These are phyloP conservation scores for Annulohypoxylon moriforme DNA, from an alignment of 495 filamentous ascomycete species.

Conservation along the genomic window DNA sequence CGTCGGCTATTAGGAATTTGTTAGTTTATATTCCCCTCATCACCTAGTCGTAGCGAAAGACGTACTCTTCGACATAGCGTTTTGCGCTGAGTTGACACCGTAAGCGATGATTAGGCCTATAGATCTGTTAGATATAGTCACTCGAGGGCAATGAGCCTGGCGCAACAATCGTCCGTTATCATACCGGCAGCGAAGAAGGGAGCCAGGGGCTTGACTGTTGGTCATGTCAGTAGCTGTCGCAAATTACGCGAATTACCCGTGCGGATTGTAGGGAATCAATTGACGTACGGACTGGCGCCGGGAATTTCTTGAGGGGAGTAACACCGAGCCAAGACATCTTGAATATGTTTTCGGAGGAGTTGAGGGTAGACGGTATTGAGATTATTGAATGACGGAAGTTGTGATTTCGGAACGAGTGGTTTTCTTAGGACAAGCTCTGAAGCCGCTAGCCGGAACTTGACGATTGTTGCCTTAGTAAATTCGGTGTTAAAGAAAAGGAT, in stretches of 20 bases:
- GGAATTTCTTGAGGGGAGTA: conserved; percentile 84
- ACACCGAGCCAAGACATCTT: conserved; percentile 81
- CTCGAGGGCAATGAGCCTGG: background rate
- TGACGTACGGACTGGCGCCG: conserved; percentile 82
- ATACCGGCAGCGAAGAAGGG: conserved; percentile 96
- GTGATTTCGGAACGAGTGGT: conserved; percentile 53
- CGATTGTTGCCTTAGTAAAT: conserved; percentile 16
- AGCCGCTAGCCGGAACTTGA: conserved; percentile 26
- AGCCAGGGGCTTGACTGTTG: conserved; percentile 83
- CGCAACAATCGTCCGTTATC: conserved; percentile 46
- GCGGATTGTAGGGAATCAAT: conserved; percentile 35
- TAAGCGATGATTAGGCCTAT: conserved; percentile 84
- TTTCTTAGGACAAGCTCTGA: conserved; percentile 52
- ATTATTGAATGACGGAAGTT: conserved; percentile 40
- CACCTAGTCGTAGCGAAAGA: conserved; percentile 35
- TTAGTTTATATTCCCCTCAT: conserved; percentile 41
- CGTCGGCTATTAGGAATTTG: conserved; percentile 69
- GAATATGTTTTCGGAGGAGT: conserved; percentile 49
- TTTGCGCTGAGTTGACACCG: conserved; percentile 83
- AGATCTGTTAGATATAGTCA: conserved; percentile 19
- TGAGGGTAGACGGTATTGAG: conserved; percentile 38
- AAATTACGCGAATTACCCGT: conserved; percentile 37
- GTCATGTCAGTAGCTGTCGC: conserved; percentile 39
- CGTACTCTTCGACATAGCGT: conserved; percentile 77
- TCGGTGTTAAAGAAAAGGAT: conserved; percentile 3